These are phyloP conservation scores for Parasarocladium wereldwijsianum DNA, from an alignment of 2,329 filamentous ascomycete species.

Conservation along the genomic window DNA sequence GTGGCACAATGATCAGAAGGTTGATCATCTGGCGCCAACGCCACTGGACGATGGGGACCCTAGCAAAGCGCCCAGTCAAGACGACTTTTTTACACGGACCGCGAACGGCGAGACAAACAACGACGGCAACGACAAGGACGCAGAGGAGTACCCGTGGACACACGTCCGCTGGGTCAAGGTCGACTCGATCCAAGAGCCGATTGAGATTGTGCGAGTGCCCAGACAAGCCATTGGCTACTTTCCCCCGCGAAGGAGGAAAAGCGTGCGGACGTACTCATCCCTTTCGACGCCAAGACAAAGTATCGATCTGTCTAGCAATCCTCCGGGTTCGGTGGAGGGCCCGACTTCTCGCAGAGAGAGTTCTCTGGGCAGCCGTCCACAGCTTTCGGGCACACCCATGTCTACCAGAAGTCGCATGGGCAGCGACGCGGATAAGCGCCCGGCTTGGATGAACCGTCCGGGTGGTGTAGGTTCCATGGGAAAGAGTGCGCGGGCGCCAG, in stretches of 20 bases:
- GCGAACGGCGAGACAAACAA: slow-evolving; percentile 15
- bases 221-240: slow-evolving; percentile 79
- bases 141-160: slow-evolving; percentile 59
- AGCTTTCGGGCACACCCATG: slow-evolving; percentile 16
- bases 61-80: slow-evolving; percentile 14
- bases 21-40: slow-evolving; percentile 37
- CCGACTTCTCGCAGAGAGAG: slow-evolving; percentile 27
- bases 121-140: slow-evolving; percentile 13
- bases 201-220: slow-evolving; percentile 76
- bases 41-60: slow-evolving; percentile 18
- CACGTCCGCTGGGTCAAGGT: slow-evolving; percentile 84
- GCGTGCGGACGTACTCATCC: slow-evolving; percentile 48
- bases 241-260: slow-evolving; percentile 81
- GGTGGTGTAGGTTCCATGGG: slow-evolving; percentile 78
- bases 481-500: slow-evolving; percentile 55
- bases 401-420: slow-evolving; percentile 21
- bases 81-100: slow-evolving; percentile 26
- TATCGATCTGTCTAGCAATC: slow-evolving; percentile 38
- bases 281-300: slow-evolving; percentile 54
- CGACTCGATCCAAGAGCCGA: slow-evolving; percentile 50
- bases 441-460: slow-evolving; percentile 61
- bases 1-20: slow-evolving; percentile 20
- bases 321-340: slow-evolving; percentile 20
- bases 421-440: slow-evolving; percentile 24
- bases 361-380: slow-evolving; percentile 21